phyloP scores from a whole-genome alignment of 768 basidiomycete species.

The Russula brevipes region DNA sequence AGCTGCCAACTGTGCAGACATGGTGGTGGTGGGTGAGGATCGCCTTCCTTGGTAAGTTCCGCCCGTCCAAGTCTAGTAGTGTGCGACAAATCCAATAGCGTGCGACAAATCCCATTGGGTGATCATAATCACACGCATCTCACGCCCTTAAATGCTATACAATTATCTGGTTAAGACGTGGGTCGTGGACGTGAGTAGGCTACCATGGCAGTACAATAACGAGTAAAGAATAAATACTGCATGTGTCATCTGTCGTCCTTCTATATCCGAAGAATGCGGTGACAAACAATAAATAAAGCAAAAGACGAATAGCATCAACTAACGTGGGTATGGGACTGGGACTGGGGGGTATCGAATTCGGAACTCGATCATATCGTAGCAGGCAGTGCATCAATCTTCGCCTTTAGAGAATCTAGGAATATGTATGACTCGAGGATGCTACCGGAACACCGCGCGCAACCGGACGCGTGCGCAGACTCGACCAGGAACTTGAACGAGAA shows the following conservation, averaged over 20 bases:
- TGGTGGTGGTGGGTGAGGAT: constrained; percentile 27
- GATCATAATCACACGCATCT: background rate
- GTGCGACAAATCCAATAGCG: background rate
- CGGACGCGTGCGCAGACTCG: constrained; percentile 43
- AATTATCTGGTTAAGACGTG: background rate
- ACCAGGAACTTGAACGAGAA: constrained; percentile 59
- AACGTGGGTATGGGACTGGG: background rate
- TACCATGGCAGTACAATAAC: too few relatives aligned
- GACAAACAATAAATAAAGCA: background rate
- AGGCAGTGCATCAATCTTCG: constrained; percentile 49
- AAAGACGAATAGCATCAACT: background rate
- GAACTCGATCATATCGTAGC: constrained; percentile 36
- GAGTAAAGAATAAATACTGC: too few relatives aligned
- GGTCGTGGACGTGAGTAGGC: too few relatives aligned
- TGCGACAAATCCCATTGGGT: background rate
- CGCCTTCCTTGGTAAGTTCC: background rate
- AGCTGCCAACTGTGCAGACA: constrained; percentile 60
- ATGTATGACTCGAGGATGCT: constrained; percentile 60
- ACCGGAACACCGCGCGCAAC: constrained; percentile 59
- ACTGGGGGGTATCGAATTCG: background rate
- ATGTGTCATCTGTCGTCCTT: background rate
- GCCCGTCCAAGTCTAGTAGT: background rate
- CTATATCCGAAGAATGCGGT: background rate
- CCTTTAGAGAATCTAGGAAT: constrained; percentile 51
- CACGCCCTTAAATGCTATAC: too few relatives aligned